Percentiles rank a stretch among this genome's conserved stretches.
Conservation (phyloP, 805 yeast species). For the Kluyveromyces starmeri region DNA sequence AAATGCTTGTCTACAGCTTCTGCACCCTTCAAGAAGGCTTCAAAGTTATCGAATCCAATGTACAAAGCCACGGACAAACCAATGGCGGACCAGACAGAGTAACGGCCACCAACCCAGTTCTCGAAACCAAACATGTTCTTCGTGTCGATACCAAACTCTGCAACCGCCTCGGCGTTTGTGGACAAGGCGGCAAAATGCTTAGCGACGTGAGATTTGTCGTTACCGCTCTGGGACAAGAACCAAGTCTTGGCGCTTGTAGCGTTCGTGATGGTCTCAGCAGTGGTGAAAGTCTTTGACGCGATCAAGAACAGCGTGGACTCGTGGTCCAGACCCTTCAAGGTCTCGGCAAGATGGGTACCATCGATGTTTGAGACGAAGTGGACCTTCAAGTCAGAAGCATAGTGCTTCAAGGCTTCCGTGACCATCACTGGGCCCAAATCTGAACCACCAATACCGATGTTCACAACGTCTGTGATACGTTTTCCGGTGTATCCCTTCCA, state of each 20-base stretch:
- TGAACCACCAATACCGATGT: slow-evolving; percentile 98
- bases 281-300: slow-evolving; percentile 97
- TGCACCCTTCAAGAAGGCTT: slow-evolving; percentile 89
- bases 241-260: slow-evolving; percentile 92
- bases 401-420: slow-evolving; percentile 92
- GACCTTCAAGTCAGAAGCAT: slow-evolving; percentile 63
- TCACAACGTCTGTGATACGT: slow-evolving; percentile 85
- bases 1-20: slow-evolving; percentile 95
- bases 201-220: slow-evolving; percentile 64
- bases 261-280: slow-evolving; percentile 96
- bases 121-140: slow-evolving; percentile 98
- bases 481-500: slow-evolving; percentile 98
- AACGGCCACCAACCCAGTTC: slow-evolving; percentile 99
- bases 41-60: slow-evolving; percentile 93
- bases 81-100: slow-evolving; percentile 99
- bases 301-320: slow-evolving; percentile 89
- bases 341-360: slow-evolving; percentile 94
- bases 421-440: slow-evolving; percentile 99
- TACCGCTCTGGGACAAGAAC: slow-evolving; percentile 66
- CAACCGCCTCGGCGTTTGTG: slow-evolving; percentile 85
- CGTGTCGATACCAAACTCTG: slow-evolving; percentile 94
- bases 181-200: slow-evolving; percentile 97
- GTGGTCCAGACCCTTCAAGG: slow-evolving; percentile 65
- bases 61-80: slow-evolving; percentile 92
- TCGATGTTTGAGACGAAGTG: slow-evolving; percentile 98